Conservation (phyloP, 1,284 basidiomycete species). For the Trametes sp. region DNA sequence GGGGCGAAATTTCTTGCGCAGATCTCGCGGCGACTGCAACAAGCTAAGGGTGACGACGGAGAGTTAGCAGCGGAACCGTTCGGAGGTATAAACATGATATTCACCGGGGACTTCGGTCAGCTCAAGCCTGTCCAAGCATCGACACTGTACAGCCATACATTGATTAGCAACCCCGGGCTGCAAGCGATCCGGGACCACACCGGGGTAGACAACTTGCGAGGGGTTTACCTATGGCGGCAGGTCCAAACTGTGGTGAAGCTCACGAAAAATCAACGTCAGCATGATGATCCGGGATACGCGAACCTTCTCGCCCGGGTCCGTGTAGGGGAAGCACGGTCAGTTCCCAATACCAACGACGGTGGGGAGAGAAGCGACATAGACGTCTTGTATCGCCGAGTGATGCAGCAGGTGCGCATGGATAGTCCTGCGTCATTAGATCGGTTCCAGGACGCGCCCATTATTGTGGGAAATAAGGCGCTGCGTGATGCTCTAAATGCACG, state of each 20-base stretch:
- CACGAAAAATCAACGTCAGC: constrained; percentile 4
- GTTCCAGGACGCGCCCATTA: background rate
- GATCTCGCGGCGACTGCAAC: background rate
- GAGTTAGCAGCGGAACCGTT: background rate
- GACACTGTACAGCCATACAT: constrained; percentile 7
- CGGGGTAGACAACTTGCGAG: background rate
- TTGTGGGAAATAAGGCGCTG: background rate
- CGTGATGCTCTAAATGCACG: constrained; percentile 5
- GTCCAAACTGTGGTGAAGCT: background rate
- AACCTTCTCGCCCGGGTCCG: background rate
- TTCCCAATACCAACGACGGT: too few relatives aligned
- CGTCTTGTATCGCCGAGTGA: background rate
- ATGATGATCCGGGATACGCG: background rate
- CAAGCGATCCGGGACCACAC: background rate
- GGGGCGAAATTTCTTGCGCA: background rate
- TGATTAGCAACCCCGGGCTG: background rate
- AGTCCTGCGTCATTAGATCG: background rate
- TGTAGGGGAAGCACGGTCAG: background rate
- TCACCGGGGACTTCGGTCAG: constrained; percentile 28
- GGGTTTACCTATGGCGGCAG: background rate
- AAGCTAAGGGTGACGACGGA: background rate
- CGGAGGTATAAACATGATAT: constrained; percentile 26
- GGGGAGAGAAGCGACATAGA: background rate
- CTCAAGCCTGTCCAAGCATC: constrained; percentile 11
- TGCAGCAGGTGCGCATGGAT: background rate